phyloP scores from a whole-genome alignment of 1,139 yeast species.

The Diutina siamensis region DNA sequence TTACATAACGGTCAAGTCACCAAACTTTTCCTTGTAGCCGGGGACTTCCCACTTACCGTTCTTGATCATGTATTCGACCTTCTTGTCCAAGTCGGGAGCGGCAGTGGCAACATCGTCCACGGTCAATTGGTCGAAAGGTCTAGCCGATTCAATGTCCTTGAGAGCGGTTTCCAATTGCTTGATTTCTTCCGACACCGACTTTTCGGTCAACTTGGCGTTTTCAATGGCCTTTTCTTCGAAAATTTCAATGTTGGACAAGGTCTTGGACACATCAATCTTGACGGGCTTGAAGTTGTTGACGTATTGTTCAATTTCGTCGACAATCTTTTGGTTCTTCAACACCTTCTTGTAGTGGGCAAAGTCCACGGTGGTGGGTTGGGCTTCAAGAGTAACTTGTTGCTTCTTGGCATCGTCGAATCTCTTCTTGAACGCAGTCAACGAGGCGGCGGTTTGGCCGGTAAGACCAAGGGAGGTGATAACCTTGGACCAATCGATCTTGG shows the following conservation, averaged over 20 bases:
- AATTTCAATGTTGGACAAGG: constrained; percentile 81
- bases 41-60: constrained; percentile 98
- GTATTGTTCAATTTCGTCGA: constrained; percentile 72
- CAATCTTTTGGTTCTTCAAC: constrained; percentile 71
- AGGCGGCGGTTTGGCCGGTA: constrained; percentile 83
- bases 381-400: constrained; percentile 54
- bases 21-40: constrained; percentile 96
- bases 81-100: constrained; percentile 96
- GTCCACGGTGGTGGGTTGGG: constrained; percentile 70
- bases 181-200: constrained; percentile 78
- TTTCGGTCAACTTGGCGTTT: constrained; percentile 90
- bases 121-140: constrained; percentile 95
- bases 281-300: constrained; percentile 70
- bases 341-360: constrained; percentile 68
- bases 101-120: constrained; percentile 77
- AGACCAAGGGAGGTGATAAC: constrained; percentile 81
- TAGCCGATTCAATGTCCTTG: constrained; percentile 88
- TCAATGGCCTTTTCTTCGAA: constrained; percentile 93
- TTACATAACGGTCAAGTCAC: constrained; percentile 91
- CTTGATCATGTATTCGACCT: constrained; percentile 90
- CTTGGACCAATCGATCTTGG: constrained; percentile 92
- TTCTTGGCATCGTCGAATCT: constrained; percentile 97
- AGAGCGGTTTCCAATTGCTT: constrained; percentile 78
- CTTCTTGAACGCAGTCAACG: constrained; percentile 89
- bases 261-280: constrained; percentile 78